phyloP scores from a whole-genome alignment of 2,329 filamentous ascomycete species.

The Pseudocercospora crystallina region DNA sequence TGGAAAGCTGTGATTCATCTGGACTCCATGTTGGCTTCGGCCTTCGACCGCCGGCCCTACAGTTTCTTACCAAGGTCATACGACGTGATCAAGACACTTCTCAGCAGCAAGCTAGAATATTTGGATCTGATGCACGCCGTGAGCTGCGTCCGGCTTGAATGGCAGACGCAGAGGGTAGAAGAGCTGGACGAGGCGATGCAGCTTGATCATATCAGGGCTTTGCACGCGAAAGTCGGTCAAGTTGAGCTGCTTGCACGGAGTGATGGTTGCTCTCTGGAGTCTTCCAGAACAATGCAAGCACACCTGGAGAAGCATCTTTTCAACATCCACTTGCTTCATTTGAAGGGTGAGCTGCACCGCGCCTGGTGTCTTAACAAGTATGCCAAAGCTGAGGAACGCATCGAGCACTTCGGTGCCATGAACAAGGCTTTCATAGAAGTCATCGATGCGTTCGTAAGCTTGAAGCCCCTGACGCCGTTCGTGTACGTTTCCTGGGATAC shows the following conservation, averaged over 20 bases:
- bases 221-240: not conserved
- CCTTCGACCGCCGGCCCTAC: not conserved
- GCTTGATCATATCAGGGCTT: not conserved
- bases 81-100: not conserved
- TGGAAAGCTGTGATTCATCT: not conserved
- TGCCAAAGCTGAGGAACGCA: not conserved
- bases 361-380: slow-evolving; percentile 1
- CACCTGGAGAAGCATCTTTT: slow-evolving; percentile 3
- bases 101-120: not conserved
- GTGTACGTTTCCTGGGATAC: slow-evolving; percentile 7
- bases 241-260: not conserved
- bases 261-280: not conserved
- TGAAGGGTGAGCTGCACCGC: slow-evolving; percentile 1
- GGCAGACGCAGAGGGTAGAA: not conserved
- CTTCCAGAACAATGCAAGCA: slow-evolving; percentile 3
- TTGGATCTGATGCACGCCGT: not conserved
- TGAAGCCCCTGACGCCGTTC: slow-evolving; percentile 7
- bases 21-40: not conserved
- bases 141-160: slow-evolving; percentile 2
- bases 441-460: not conserved
- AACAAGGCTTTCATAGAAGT: not conserved
- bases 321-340: slow-evolving; percentile 1
- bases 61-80: slow-evolving; percentile 1
- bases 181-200: not conserved
- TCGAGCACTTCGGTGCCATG: not conserved